These are phyloP conservation scores for Blastobotrys capitulatus DNA, from an alignment of 1,139 yeast genomes.

Conservation along the genomic window DNA sequence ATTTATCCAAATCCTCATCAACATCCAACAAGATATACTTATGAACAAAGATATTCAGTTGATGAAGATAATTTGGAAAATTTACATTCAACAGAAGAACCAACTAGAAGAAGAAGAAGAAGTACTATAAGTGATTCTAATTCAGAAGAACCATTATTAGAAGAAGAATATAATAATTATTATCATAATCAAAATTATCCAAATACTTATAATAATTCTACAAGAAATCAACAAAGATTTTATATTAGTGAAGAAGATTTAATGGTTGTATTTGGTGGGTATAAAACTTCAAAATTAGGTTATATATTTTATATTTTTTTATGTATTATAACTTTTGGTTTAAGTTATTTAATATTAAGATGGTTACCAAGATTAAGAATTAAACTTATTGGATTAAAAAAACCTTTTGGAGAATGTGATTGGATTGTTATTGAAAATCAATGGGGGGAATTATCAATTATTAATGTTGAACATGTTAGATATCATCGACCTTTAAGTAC, in stretches of 20 bases:
- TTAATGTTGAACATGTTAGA: constrained; percentile 50
- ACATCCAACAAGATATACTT: constrained; percentile 20
- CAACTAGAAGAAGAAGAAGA: constrained; percentile 4
- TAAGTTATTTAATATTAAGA: constrained; percentile 64
- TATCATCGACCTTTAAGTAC: constrained; percentile 70
- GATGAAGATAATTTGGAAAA: constrained; percentile 10
- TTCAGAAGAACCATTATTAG: constrained; percentile 13
- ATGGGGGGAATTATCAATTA: constrained; percentile 73
- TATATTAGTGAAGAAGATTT: constrained; percentile 94
- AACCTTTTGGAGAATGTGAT: constrained; percentile 75
- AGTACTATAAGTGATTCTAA: constrained; percentile 16
- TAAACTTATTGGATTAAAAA: constrained; percentile 56
- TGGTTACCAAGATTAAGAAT: constrained; percentile 84
- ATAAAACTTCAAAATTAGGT: constrained; percentile 48
- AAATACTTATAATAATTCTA: constrained; percentile 11
- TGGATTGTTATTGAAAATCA: constrained; percentile 95
- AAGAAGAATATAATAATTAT: not conserved
- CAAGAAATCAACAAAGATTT: constrained; percentile 53
- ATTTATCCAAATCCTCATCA: constrained; percentile 19
- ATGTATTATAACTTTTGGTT: constrained; percentile 59
- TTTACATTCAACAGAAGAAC: constrained; percentile 13
- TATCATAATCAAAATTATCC: not conserved
- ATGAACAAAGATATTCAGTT: constrained; percentile 9
- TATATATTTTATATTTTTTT: constrained; percentile 46
- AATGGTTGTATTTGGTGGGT: constrained; percentile 92